Percentiles rank a stretch among this genome's conserved stretches.
Conservation (phyloP, 805 yeast genomes). For the Zygoascus ofunaensis region DNA sequence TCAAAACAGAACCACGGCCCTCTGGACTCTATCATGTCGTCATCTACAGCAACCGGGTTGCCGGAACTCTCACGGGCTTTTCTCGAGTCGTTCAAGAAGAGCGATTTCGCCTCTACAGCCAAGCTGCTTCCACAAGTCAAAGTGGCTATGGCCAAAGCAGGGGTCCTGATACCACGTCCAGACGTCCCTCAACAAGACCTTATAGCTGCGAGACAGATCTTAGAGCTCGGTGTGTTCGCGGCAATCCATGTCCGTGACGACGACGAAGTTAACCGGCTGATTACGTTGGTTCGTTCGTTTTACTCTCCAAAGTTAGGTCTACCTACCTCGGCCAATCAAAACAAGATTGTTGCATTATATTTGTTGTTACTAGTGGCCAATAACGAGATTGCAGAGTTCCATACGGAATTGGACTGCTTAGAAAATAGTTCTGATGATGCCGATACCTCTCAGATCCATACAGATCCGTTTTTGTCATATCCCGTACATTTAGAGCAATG, state of each 20-base stretch:
- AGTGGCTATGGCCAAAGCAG: conserved; percentile 66
- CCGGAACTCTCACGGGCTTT: conserved; percentile 53
- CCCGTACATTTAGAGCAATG: conserved; percentile 87
- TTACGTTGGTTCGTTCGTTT: conserved; percentile 69
- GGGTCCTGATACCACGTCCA: conserved; percentile 61
- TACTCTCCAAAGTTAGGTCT: conserved; percentile 40
- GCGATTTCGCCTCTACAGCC: conserved; percentile 54
- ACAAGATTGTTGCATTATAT: conserved; percentile 68
- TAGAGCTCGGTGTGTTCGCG: conserved; percentile 82
- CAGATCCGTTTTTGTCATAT: conserved; percentile 61
- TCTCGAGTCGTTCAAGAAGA: conserved; percentile 51
- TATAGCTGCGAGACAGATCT: conserved; percentile 65
- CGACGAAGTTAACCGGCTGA: conserved; percentile 58
- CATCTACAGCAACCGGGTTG: neutral
- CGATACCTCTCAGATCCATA: neutral
- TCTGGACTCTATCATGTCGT: neutral
- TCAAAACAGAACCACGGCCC: too few species aligned
- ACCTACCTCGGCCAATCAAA: conserved; percentile 49
- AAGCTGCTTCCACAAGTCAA: conserved; percentile 62
- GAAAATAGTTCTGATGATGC: conserved; percentile 47
- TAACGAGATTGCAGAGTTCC: conserved; percentile 81
- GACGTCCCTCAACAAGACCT: conserved; percentile 44
- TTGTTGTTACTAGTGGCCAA: conserved; percentile 68
- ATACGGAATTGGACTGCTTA: conserved; percentile 75
- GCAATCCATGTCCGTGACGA: conserved; percentile 58